phyloP scores from a whole-genome alignment of 2,329 filamentous ascomycete species.

The Cercospora zeina region DNA sequence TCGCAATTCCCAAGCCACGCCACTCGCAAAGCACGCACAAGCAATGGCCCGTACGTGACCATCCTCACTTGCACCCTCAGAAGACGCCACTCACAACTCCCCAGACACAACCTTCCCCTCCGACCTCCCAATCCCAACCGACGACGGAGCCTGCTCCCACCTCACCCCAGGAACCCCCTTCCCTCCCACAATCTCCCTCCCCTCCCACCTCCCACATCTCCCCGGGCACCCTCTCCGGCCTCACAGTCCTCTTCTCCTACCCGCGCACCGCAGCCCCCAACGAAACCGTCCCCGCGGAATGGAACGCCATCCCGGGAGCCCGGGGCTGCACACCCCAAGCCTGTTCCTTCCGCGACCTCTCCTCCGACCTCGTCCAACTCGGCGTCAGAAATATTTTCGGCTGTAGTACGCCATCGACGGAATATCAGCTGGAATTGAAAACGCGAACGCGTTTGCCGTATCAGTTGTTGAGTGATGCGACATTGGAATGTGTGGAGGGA shows the following conservation, averaged over 20 bases:
- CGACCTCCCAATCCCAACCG: constrained; percentile 43
- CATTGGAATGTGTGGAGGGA: constrained; percentile 40
- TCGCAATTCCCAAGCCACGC: too few relatives aligned
- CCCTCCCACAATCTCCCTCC: constrained; percentile 41
- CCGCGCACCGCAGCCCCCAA: constrained; percentile 45
- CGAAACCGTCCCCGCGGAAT: constrained; percentile 44
- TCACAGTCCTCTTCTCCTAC: constrained; percentile 48
- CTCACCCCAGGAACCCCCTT: constrained; percentile 32
- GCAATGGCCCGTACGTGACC: neutral
- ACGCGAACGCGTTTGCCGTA: constrained; percentile 45
- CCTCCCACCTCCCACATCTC: constrained; percentile 42
- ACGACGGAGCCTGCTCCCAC: constrained; percentile 47
- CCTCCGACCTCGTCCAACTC: constrained; percentile 34
- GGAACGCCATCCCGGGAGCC: constrained; percentile 48
- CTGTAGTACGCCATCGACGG: constrained; percentile 44
- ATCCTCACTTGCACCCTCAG: neutral
- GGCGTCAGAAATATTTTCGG: constrained; percentile 45
- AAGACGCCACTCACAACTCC: neutral
- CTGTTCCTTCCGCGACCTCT: constrained; percentile 46
- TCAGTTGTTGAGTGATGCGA: constrained; percentile 47
- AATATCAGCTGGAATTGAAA: constrained; percentile 45
- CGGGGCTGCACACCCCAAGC: constrained; percentile 50
- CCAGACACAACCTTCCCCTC: constrained; percentile 33
- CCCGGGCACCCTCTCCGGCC: constrained; percentile 35
- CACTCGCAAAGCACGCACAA: neutral